Conservation (phyloP, 1,139 yeast species). For the Nakaseomyces delphensis region DNA sequence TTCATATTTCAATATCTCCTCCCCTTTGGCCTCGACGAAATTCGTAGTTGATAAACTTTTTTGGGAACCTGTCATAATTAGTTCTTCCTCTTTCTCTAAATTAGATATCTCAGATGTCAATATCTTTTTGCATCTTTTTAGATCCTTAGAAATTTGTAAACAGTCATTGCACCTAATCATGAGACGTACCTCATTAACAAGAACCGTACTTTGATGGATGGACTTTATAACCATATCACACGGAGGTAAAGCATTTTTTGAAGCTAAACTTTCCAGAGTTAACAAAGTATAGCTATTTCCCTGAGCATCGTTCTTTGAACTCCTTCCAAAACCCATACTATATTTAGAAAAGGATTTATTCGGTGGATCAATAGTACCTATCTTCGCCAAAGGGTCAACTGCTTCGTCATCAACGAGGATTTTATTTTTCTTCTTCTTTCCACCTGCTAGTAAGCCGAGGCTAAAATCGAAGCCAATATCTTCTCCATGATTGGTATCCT, state of each 20-base stretch:
- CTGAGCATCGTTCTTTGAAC: constrained; percentile 12
- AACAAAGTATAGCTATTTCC: constrained; percentile 19
- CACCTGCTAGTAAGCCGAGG: constrained; percentile 24
- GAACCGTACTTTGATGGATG: constrained; percentile 50
- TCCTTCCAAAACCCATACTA: constrained; percentile 9
- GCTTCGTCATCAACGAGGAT: constrained; percentile 24
- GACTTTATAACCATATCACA: constrained; percentile 47
- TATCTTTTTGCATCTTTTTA: constrained; percentile 33
- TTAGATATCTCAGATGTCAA: constrained; percentile 17
- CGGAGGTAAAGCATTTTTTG: constrained; percentile 46
- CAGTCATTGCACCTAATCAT: constrained; percentile 55
- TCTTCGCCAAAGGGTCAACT: constrained; percentile 25
- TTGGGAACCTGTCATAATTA: constrained; percentile 6
- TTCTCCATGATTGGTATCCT: constrained; percentile 10
- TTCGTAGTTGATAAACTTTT: constrained; percentile 4
- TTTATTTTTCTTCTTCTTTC: constrained; percentile 19
- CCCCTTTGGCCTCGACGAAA: neutral
- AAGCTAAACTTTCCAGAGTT: constrained; percentile 46
- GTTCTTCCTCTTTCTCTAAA: constrained; percentile 7
- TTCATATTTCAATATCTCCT: neutral
- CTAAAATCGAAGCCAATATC: constrained; percentile 19
- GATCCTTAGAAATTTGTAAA: constrained; percentile 44
- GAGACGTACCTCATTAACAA: constrained; percentile 55
- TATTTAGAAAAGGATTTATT: constrained; percentile 8
- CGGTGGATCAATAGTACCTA: constrained; percentile 11